A percentile compares a stretch with the other conserved stretches of the same genome.
phyloP scores from a whole-genome alignment of 345 rosid genomes.

The Ceriops tagal region DNA sequence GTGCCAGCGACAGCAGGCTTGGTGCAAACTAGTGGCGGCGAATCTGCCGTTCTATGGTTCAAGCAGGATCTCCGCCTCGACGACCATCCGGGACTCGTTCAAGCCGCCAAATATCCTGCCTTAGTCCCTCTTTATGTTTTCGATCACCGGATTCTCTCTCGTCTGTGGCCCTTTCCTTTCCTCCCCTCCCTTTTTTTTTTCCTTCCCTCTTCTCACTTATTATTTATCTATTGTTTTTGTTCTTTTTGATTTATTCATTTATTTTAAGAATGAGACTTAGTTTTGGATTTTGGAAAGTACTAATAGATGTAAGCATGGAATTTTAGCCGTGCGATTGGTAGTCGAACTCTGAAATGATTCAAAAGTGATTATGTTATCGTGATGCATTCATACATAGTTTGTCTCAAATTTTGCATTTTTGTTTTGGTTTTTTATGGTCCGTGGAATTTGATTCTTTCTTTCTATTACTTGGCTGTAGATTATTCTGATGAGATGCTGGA shows the following conservation, averaged over 20 bases:
- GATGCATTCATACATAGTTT: too few species aligned
- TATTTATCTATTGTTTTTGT: neutral
- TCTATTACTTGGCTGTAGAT: conserved; percentile 38
- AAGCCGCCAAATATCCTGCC: conserved; percentile 37
- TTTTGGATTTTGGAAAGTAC: too few species aligned
- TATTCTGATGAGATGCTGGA: conserved; percentile 72
- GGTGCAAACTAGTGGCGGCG: conserved; percentile 4
- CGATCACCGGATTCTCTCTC: conserved; percentile 67
- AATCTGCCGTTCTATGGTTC: conserved; percentile 78
- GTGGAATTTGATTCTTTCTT: neutral
- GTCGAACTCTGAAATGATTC: too few species aligned
- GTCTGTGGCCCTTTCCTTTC: conserved; percentile 31
- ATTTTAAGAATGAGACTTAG: too few species aligned
- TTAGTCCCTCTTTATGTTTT: conserved; percentile 75
- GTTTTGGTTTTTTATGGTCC: neutral
- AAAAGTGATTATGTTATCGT: too few species aligned
- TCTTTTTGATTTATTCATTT: neutral
- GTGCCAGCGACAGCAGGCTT: conserved; percentile 7
- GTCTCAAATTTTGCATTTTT: neutral
- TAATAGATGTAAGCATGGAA: too few species aligned
- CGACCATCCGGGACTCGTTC: conserved; percentile 75
- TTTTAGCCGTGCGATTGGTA: too few species aligned
- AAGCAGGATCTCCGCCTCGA: conserved; percentile 88
- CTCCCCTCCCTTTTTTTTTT: too few species aligned
- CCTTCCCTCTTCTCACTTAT: neutral